phyloP scores from a whole-genome alignment of 805 yeast genomes.

The Metschnikowia borealis region DNA sequence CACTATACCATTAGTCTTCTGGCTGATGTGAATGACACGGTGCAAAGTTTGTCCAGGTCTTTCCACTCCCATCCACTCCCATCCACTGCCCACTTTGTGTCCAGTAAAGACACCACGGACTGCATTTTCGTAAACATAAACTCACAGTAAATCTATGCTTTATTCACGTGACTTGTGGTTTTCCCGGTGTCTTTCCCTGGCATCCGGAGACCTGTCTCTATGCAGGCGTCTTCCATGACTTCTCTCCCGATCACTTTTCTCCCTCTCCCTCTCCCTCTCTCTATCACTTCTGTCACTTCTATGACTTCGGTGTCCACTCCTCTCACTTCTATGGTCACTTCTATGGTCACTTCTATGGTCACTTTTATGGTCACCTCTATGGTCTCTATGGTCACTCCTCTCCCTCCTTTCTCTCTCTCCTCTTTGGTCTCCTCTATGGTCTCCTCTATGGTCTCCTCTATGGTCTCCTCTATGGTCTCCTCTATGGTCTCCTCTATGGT shows the following conservation, averaged over 20 bases:
- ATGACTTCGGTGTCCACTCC: background rate
- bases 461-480: no score
- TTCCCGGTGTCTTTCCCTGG: background rate
- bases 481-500: no score
- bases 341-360: background rate
- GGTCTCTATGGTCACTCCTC: background rate
- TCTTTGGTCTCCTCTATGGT: no score
- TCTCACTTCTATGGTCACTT: background rate
- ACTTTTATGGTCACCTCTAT: background rate
- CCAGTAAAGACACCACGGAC: no score
- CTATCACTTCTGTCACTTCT: background rate
- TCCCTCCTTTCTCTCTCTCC: background rate
- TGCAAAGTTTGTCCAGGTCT: no score
- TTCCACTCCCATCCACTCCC: no score
- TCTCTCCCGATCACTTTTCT: background rate
- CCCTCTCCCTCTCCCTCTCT: background rate
- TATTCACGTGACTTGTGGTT: background rate
- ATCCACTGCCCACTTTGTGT: no score
- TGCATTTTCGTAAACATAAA: no score
- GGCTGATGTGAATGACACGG: no score
- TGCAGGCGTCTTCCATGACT: constrained; percentile 1
- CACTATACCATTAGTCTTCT: no score
- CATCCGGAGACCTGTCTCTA: background rate
- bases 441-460: no score
- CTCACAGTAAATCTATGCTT: background rate